phyloP scores from a whole-genome alignment of 2,329 filamentous ascomycete genomes.

The Xylariaceae sp. region DNA sequence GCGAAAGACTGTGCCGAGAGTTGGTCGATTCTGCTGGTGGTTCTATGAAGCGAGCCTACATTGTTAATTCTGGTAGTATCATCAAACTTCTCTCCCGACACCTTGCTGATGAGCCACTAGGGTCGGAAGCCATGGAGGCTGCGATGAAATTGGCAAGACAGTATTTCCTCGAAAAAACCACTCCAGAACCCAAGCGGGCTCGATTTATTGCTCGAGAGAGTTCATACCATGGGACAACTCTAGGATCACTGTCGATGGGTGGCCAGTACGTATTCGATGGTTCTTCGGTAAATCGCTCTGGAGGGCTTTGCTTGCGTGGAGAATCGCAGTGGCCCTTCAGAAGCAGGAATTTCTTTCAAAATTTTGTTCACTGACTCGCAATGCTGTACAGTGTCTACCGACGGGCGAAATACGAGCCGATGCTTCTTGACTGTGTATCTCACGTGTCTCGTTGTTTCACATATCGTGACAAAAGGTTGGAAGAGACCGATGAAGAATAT shows the following conservation, averaged over 20 bases:
- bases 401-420: conserved; percentile 57
- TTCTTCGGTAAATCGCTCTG: too few species aligned
- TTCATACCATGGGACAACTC: conserved; percentile 70
- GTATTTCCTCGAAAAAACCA: conserved; percentile 52
- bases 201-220: conserved; percentile 64
- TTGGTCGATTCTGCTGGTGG: conserved; percentile 31
- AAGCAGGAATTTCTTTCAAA: too few species aligned
- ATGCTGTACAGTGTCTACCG: conserved; percentile 30
- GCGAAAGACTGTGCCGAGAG: conserved; percentile 23
- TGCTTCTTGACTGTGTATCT: conserved; percentile 54
- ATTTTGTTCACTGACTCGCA: too few species aligned
- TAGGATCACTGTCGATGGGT: conserved; percentile 62
- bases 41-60: conserved; percentile 33
- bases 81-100: not conserved
- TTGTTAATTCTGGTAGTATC: conserved; percentile 33
- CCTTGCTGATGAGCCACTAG: conserved; percentile 28
- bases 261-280: conserved; percentile 48
- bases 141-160: conserved; percentile 60
- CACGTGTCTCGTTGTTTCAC: conserved; percentile 64
- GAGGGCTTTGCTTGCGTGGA: too few species aligned
- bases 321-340: too few species aligned
- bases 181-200: conserved; percentile 51
- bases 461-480: conserved; percentile 52
- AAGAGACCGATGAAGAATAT: conserved; percentile 56
- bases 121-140: conserved; percentile 62